phyloP scores from a whole-genome alignment of 179 eudicot genomes.

The Silene noctiflora region DNA sequence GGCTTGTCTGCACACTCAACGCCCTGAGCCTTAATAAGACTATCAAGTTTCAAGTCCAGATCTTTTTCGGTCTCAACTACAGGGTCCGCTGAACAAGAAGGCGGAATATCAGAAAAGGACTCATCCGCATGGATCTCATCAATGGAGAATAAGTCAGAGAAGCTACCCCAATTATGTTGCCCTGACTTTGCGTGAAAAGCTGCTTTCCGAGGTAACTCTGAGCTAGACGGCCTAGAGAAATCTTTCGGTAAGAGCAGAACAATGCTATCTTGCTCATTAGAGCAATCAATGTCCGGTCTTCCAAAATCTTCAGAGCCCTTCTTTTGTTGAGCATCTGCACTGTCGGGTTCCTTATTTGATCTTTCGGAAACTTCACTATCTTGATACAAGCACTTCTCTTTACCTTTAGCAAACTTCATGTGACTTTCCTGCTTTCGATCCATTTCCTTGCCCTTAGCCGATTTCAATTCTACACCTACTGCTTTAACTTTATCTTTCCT shows the following conservation, averaged over 20 bases:
- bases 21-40: constrained; percentile 31
- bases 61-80: constrained; percentile 28
- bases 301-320: constrained; percentile 20
- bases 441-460: constrained; percentile 32
- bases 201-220: constrained; percentile 31
- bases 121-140: constrained; percentile 39
- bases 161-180: constrained; percentile 39
- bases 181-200: constrained; percentile 39
- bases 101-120: constrained; percentile 34
- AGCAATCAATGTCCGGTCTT: no score
- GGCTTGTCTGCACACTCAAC: constrained; percentile 23
- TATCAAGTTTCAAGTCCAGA: constrained; percentile 34
- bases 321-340: constrained; percentile 19
- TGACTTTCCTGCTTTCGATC: constrained; percentile 18
- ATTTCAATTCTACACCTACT: constrained; percentile 18
- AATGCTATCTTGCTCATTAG: constrained; percentile 32
- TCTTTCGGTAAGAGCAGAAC: constrained; percentile 56
- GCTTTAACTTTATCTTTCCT: constrained; percentile 27
- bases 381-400: constrained; percentile 30
- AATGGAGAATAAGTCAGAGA: constrained; percentile 49
- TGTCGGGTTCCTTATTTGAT: constrained; percentile 23
- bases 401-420: constrained; percentile 31
- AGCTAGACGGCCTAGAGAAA: constrained; percentile 32
- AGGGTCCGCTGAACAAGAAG: constrained; percentile 42
- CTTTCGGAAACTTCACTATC: constrained; percentile 12